Evolutionary conservation across 2,329 filamentous ascomycete species (phyloP).

Genomic region (Aspergillus ustus): DNA sequence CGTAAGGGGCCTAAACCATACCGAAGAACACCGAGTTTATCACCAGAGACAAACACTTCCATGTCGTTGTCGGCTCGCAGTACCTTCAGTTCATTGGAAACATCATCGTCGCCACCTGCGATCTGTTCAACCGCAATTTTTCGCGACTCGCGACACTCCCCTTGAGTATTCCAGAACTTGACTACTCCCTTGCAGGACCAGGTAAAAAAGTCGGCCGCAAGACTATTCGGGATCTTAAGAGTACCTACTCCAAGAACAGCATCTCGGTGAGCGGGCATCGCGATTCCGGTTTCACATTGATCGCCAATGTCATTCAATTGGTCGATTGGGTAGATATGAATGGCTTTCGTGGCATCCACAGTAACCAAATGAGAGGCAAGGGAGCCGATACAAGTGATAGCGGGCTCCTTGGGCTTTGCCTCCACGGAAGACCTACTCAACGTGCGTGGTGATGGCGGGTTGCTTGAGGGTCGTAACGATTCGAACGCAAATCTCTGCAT

Average conservation of each 20-base stretch:
- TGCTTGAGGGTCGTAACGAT: conserved; percentile 39
- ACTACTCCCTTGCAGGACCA: conserved; percentile 84
- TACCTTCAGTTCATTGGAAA: conserved; percentile 61
- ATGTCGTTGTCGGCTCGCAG: conserved; percentile 65
- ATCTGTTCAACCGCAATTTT: conserved; percentile 71
- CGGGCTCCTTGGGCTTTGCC: conserved; percentile 36
- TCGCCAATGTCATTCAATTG: conserved; percentile 35
- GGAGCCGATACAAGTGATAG: conserved; percentile 70
- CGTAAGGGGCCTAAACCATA: conserved; percentile 1
- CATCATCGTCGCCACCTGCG: conserved; percentile 47
- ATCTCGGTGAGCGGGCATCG: conserved; percentile 61
- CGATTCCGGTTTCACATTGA: conserved; percentile 33
- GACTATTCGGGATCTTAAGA: conserved; percentile 63
- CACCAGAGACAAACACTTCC: conserved; percentile 76
- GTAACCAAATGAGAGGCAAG: conserved; percentile 71
- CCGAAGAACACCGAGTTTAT: conserved; percentile 80
- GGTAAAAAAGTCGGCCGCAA: conserved; percentile 78
- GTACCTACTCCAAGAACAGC: conserved; percentile 72
- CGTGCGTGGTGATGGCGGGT: conserved; percentile 31
- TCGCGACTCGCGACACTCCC: conserved; percentile 67
- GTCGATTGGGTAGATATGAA: conserved; percentile 64
- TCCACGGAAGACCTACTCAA: conserved; percentile 27
- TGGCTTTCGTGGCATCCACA: conserved; percentile 74
- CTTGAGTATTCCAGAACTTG: conserved; percentile 79
- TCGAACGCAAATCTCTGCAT: conserved; percentile 53